Evolutionary conservation across 495 filamentous ascomycete species (phyloP).

Genomic region (Aspergillus bertholletiae): DNA sequence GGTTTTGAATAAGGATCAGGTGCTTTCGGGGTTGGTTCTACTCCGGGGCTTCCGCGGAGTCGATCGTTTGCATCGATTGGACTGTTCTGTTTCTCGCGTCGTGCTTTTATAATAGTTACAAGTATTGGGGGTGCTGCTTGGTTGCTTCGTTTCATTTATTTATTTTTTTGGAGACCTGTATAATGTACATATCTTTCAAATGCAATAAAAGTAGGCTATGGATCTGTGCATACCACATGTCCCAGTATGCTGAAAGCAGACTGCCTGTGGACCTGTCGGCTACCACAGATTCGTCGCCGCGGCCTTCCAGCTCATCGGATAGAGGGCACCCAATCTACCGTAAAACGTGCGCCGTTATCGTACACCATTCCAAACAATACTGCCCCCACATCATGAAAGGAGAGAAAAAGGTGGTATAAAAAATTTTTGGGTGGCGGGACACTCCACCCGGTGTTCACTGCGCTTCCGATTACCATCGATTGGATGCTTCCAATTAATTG

Average conservation of each 20-base stretch:
- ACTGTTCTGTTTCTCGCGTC: constrained; percentile 15
- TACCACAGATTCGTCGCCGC: background rate
- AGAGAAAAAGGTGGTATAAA: background rate
- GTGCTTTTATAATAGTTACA: constrained; percentile 19
- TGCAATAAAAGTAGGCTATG: constrained; percentile 18
- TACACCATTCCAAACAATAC: background rate
- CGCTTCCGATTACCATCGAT: background rate
- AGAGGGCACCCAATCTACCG: background rate
- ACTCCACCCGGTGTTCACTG: background rate
- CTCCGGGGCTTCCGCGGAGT: background rate
- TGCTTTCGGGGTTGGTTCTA: constrained; percentile 3
- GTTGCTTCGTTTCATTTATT: constrained; percentile 19
- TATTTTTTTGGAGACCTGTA: constrained; percentile 20
- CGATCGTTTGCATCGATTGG: background rate
- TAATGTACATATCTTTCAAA: constrained; percentile 19
- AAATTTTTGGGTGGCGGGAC: no score
- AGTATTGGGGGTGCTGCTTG: constrained; percentile 1
- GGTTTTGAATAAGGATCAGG: constrained; percentile 1
- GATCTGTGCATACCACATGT: background rate
- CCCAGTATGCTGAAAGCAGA: background rate
- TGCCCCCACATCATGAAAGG: background rate
- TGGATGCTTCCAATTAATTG: background rate
- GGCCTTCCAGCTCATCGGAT: background rate
- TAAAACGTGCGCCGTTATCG: constrained; percentile 1
- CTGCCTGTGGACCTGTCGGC: background rate